A percentile compares a stretch with the other conserved stretches of the same genome.
Evolutionary conservation across 176 grass and related monocot species (phyloP).

Genomic region (Olyra latifolia): DNA sequence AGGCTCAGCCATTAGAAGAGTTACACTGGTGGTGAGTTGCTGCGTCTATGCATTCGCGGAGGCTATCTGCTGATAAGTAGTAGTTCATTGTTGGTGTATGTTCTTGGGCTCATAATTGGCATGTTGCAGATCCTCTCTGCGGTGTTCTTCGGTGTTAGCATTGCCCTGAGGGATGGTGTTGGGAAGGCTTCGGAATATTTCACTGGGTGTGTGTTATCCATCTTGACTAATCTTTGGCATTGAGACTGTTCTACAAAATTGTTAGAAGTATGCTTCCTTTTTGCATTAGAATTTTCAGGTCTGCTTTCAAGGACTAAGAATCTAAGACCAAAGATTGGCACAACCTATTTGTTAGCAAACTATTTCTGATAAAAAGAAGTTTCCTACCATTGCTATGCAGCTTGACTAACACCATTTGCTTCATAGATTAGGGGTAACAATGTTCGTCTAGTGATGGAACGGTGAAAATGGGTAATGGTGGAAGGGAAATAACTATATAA

Average conservation of each 20-base stretch:
- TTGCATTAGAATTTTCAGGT: constrained; percentile 10
- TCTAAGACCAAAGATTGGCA: background rate
- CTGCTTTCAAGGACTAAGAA: background rate
- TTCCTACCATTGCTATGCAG: background rate
- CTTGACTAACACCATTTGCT: background rate
- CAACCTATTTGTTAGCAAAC: background rate
- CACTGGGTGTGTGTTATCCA: constrained; percentile 66
- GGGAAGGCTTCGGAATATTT: constrained; percentile 90
- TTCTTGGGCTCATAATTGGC: background rate
- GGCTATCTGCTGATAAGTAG: background rate
- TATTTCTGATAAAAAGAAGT: background rate
- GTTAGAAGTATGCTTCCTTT: background rate
- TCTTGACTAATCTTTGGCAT: constrained; percentile 32
- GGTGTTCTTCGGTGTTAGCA: constrained; percentile 67
- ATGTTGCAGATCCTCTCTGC: constrained; percentile 71
- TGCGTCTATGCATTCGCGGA: background rate
- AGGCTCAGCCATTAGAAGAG: constrained; percentile 41
- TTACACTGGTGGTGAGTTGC: constrained; percentile 51
- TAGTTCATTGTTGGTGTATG: background rate
- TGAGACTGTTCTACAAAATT: background rate
- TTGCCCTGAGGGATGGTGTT: constrained; percentile 65
- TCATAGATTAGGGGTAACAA: background rate
- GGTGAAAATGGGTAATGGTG: background rate
- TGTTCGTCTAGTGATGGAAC: background rate
- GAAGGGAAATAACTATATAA: background rate